Base-by-base conservation (phyloP, 225 moss, liverwort and hornwort species). In the Straminergon stramineum region DNA sequence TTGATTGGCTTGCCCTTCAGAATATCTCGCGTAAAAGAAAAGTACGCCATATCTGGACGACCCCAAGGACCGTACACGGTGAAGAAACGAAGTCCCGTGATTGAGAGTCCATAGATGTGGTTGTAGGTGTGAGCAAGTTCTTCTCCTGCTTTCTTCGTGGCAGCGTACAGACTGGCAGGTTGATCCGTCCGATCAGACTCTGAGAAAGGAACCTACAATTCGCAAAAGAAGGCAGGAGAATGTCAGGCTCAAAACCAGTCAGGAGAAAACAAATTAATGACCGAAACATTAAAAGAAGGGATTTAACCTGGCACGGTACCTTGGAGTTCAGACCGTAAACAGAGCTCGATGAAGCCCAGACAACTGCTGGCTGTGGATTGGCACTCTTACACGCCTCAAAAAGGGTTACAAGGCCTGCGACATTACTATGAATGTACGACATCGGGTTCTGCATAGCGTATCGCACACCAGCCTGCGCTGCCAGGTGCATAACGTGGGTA, bases 41-140 rank as follows among this genome's bases (percentile, higher is more conserved):
- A 95, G 88, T 95, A 95, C 2, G 95, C 95, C 95, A 95, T 95
- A 45, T 95, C 95, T 64, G 95, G 95, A 41, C 95, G 93, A 89
- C 95, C 95, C 95, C 95, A 95, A 68, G 95, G 95, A 52, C 95
- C 95, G 78, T 95, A 95, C 35, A 95, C 95, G 60, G 95, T 95
- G 87, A 95, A 95, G 86, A 95, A 95, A 83, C 95, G 93, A 88
- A 95, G 95, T 73, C 95, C 95, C 45, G 95, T 95, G 69, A 95
- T 95, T 51, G 95, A 95, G 30, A 95, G 95, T 30, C 95, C 95
- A 79, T 95, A 95, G 69, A 95, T 95, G 41, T 95, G 95, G 86
- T 95, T 95, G 87, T 95, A 93, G 34, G 95, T 93, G 86, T 95
- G 95, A 64, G 95, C 95, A 45, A 95, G 85, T 84, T 95, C 95